Conservation (phyloP, 139 green algal genomes). For the Spirogloea muscicola region DNA sequence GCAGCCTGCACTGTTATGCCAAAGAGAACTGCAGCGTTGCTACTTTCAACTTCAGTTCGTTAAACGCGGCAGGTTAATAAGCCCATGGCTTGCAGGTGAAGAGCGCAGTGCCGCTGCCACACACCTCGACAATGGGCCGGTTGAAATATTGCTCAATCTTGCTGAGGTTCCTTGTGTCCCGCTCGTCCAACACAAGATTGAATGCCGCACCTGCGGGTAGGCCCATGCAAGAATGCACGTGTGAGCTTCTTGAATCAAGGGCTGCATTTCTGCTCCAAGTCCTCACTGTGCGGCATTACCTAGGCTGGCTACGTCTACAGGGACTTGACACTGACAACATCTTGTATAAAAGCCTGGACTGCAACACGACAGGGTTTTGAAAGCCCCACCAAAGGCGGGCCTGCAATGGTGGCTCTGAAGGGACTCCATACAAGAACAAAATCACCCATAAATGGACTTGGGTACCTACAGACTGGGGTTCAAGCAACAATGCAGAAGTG, state of each 20-base stretch:
- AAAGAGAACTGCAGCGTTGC: background rate
- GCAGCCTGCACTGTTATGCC: background rate
- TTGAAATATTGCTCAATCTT: conserved; percentile 80
- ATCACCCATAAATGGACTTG: background rate
- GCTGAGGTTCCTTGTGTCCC: conserved; percentile 58
- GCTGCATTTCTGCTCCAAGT: too few relatives aligned
- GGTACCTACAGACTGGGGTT: background rate
- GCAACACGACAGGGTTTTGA: background rate
- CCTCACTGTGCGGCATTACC: background rate
- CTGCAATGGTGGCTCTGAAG: too few relatives aligned
- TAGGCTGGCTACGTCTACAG: background rate
- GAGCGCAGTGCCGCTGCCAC: background rate
- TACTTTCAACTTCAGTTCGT: background rate
- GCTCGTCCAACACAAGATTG: conserved; percentile 40
- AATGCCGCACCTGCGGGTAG: conserved; percentile 46
- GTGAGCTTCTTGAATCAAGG: too few relatives aligned
- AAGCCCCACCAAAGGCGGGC: background rate
- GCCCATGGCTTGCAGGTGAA: background rate
- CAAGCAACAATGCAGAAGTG: background rate
- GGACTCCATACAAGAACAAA: too few relatives aligned
- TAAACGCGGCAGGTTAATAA: background rate
- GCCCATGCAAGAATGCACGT: too few relatives aligned
- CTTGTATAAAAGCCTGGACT: background rate
- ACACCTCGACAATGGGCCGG: conserved; percentile 71
- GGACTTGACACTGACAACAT: background rate